Conservation (phyloP, 2,329 filamentous ascomycete genomes). For the Aspergillus brunneoviolaceus region DNA sequence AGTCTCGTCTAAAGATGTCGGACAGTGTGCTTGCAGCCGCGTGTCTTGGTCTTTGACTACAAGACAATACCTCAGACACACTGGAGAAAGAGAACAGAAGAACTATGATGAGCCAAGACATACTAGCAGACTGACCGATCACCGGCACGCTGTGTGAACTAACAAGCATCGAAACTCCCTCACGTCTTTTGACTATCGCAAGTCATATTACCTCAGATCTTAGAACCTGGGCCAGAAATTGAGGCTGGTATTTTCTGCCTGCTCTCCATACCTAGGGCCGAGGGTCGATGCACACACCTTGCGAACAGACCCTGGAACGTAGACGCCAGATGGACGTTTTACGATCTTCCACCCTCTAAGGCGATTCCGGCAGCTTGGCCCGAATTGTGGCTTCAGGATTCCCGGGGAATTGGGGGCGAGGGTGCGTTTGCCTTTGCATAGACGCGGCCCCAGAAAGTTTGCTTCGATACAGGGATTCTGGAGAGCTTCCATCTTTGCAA, state of each 20-base stretch:
- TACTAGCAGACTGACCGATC: background rate
- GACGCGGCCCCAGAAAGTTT: background rate
- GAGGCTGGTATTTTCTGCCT: too few relatives aligned
- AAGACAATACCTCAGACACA: background rate
- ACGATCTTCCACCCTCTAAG: background rate
- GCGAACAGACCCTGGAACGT: background rate
- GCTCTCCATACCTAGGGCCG: background rate
- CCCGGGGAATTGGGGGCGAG: background rate
- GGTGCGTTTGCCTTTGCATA: background rate
- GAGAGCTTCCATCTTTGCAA: background rate
- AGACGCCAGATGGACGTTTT: background rate
- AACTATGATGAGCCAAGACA: background rate
- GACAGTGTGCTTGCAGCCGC: conserved; percentile 17
- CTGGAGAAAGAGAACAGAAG: background rate
- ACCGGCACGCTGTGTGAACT: too few relatives aligned
- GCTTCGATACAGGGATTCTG: background rate
- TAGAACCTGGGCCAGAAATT: too few relatives aligned
- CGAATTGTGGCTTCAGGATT: background rate
- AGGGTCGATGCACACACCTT: background rate
- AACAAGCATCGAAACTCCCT: background rate
- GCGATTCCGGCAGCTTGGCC: background rate
- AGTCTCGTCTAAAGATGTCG: conserved; percentile 13
- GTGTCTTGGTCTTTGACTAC: conserved; percentile 2
- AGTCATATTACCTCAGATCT: too few relatives aligned
- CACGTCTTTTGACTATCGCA: too few relatives aligned